Evolutionary conservation across 805 yeast genomes (phyloP).

Genomic region (Brettanomyces anomalus): DNA sequence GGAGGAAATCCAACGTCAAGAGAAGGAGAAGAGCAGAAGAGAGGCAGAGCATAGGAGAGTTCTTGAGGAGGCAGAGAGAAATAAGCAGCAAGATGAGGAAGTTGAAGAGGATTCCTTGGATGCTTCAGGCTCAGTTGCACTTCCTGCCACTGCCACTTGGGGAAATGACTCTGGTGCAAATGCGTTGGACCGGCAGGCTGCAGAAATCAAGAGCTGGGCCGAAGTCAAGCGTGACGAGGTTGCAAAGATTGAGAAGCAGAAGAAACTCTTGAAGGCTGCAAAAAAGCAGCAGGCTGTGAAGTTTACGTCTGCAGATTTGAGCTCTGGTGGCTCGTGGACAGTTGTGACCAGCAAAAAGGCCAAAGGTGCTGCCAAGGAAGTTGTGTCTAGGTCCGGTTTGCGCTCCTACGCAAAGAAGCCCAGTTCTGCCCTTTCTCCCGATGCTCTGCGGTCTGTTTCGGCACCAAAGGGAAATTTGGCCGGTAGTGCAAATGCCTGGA

Average conservation of each 20-base stretch:
- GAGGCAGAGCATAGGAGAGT: constrained; percentile 6
- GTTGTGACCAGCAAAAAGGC: constrained; percentile 28
- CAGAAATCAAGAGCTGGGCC: constrained; percentile 23
- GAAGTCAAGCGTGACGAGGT: constrained; percentile 48
- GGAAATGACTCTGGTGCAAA: constrained; percentile 23
- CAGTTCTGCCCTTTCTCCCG: constrained; percentile 21
- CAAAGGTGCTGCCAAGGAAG: not conserved
- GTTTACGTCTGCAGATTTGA: not conserved
- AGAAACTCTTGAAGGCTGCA: not conserved
- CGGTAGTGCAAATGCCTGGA: not conserved
- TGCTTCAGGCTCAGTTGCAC: constrained; percentile 6
- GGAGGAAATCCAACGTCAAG: constrained; percentile 57
- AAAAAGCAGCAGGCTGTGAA: not conserved
- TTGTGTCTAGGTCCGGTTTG: constrained; percentile 7
- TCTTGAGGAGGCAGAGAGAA: constrained; percentile 15
- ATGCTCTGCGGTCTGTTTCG: constrained; percentile 30
- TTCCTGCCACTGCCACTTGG: constrained; percentile 40
- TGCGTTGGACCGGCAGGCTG: constrained; percentile 33
- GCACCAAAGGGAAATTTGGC: constrained; percentile 2
- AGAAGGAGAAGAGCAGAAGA: constrained; percentile 19
- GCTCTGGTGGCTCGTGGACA: constrained; percentile 25
- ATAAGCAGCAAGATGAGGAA: not conserved
- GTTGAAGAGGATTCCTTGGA: constrained; percentile 3
- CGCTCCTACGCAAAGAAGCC: constrained; percentile 7
- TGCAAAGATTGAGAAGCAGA: constrained; percentile 19